Evolutionary conservation across 495 filamentous ascomycete species (phyloP).

Genomic region (Aspergillus biplanus): DNA sequence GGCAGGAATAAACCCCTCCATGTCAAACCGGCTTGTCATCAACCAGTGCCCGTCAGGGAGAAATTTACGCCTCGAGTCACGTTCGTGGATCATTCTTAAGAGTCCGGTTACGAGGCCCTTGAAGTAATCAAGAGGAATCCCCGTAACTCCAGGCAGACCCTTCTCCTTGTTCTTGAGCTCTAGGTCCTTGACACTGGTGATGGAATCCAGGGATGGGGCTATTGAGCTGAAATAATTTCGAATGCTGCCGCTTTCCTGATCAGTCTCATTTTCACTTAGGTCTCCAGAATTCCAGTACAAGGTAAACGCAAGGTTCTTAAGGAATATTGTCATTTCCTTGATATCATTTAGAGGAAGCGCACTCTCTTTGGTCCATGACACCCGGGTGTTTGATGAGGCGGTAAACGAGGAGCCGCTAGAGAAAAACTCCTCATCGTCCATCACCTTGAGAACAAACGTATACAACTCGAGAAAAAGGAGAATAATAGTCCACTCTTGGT

Average conservation of each 20-base stretch:
- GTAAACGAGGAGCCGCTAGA: constrained; percentile 44
- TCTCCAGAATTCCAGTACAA: constrained; percentile 83
- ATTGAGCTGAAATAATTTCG: constrained; percentile 58
- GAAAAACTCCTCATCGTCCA: constrained; percentile 79
- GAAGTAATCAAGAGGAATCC: constrained; percentile 78
- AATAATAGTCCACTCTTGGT: constrained; percentile 85
- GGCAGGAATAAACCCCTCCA: constrained; percentile 84
- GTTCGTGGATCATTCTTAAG: constrained; percentile 85
- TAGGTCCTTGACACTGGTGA: constrained; percentile 37
- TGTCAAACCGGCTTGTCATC: constrained; percentile 89
- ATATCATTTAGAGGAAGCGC: constrained; percentile 72
- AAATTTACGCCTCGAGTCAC: constrained; percentile 89
- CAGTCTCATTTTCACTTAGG: constrained; percentile 57
- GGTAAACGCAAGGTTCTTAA: constrained; percentile 91
- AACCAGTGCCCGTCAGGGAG: constrained; percentile 85
- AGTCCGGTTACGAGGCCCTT: constrained; percentile 81
- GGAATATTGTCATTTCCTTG: constrained; percentile 74
- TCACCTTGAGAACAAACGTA: constrained; percentile 86
- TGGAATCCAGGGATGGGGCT: constrained; percentile 23
- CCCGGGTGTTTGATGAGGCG: constrained; percentile 36
- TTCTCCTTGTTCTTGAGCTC: constrained; percentile 43
- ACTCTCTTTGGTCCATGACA: constrained; percentile 64
- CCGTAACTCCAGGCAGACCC: constrained; percentile 61
- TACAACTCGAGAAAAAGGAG: constrained; percentile 94
- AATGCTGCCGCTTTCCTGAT: constrained; percentile 52